Base-by-base conservation (phyloP, 1,284 basidiomycete species). In the Testicularia cyperi region DNA sequence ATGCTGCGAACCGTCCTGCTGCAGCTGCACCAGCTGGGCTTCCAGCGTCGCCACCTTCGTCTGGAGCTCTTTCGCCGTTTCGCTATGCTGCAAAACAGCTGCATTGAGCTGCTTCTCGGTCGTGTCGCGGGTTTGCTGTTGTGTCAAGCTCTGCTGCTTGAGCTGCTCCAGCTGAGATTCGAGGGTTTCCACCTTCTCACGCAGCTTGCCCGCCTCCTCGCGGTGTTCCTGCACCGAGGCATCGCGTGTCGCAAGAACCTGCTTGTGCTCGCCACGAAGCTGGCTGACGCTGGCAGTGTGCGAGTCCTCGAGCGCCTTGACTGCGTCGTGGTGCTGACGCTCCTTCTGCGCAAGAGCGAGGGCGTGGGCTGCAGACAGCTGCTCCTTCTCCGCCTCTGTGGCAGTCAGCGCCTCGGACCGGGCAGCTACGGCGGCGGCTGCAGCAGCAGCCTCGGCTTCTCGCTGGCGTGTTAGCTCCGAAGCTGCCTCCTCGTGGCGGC, bases 241-340 rank as follows among this genome's bases (percentile, higher is more conserved):
- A 18, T 66, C 60, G 19, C 52, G 42, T 3, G 30, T 52, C 16
- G 62, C 46, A 16, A 62, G 65, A 8, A 55, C 46, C 33, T 42
- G 53, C 32, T 56, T 57, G 24, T 65, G 47, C 29, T 62, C 61
- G 8, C 36, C 30, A 3, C 56, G 48, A n/a, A 63, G 39, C 38
- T 60, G 46, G 15, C 42, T 43, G 14, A 65, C 38, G 0, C 48
- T 34, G 8, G 27, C 32, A n/a, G 40, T 38, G 18, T 66, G 58
- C 26, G 36, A 46, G 37, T 52, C 52, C 21, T 70, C 53, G 30
- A 65, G 43, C 35, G 62, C 56, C 39, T 65, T 52, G 41, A 68
- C 34, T 10, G 43, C 41, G 21, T 46, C 55, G 27, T 53, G 39
- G 31, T 61, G 53, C 36, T 65, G 47, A 16, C 52, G 47, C 16